phyloP scores from a whole-genome alignment of 495 filamentous ascomycete species.

The Elaphomyces granulatus region DNA sequence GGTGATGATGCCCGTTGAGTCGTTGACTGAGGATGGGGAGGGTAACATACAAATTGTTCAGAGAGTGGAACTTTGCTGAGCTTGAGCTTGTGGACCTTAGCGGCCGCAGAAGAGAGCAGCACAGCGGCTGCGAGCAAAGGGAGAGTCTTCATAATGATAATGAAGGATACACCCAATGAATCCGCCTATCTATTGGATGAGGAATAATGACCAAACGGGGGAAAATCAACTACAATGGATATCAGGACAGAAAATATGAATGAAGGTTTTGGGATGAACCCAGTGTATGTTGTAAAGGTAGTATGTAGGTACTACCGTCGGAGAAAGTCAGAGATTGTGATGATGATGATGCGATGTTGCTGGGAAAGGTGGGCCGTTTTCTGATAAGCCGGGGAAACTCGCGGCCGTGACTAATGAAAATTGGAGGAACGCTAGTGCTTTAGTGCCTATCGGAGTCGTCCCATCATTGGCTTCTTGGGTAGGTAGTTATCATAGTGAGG shows the following conservation, averaged over 20 bases:
- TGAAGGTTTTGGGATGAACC: too few species aligned
- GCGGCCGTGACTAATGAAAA: too few species aligned
- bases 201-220: slow-evolving; percentile 4
- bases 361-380: too few species aligned
- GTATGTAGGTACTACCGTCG: too few species aligned
- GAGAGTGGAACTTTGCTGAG: slow-evolving; percentile 89
- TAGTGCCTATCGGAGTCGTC: too few species aligned
- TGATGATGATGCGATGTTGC: too few species aligned
- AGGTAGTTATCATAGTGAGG: too few species aligned
- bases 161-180: slow-evolving; percentile 5
- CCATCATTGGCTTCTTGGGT: too few species aligned
- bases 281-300: too few species aligned
- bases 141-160: slow-evolving; percentile 72
- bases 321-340: too few species aligned
- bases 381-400: too few species aligned
- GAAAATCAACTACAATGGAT: slow-evolving; percentile 6
- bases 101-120: slow-evolving; percentile 72
- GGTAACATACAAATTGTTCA: slow-evolving; percentile 69
- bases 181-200: slow-evolving; percentile 2
- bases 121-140: slow-evolving; percentile 57
- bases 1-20: neutral
- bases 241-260: slow-evolving; percentile 1
- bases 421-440: too few species aligned
- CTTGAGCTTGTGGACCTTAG: slow-evolving; percentile 84
- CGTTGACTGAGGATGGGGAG: neutral